phyloP scores from a whole-genome alignment of 805 yeast species.

The Metschnikowia cerradonensis region DNA sequence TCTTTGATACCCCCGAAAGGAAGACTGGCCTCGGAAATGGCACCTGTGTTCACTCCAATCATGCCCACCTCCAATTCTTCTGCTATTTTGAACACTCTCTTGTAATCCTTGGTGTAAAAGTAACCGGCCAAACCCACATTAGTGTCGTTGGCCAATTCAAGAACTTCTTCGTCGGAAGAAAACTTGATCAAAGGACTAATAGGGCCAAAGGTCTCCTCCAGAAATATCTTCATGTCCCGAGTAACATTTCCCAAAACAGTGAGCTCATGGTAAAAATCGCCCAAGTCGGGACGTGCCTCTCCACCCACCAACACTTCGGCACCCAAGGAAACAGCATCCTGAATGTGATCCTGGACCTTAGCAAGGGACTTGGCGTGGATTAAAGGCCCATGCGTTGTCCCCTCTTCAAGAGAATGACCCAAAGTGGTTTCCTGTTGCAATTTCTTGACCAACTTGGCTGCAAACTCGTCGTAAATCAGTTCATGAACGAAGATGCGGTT shows the following conservation, averaged over 20 bases:
- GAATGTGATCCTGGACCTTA: conserved; percentile 58
- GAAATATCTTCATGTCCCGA: conserved; percentile 49
- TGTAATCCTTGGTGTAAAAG: conserved; percentile 55
- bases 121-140: conserved; percentile 78
- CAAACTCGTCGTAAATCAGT: conserved; percentile 15
- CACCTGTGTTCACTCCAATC: conserved; percentile 79
- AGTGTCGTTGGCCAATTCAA: conserved; percentile 58
- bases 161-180: conserved; percentile 58
- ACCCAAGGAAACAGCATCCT: conserved; percentile 63
- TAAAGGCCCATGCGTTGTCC: conserved; percentile 73
- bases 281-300: conserved; percentile 46
- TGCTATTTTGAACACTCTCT: conserved; percentile 55
- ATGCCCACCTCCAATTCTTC: conserved; percentile 73
- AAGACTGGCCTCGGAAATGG: conserved; percentile 61
- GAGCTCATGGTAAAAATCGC: conserved; percentile 62
- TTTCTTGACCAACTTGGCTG: conserved; percentile 10
- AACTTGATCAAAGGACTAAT: conserved; percentile 68
- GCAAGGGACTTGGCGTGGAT: conserved; percentile 59
- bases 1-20: conserved; percentile 78
- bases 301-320: conserved; percentile 69
- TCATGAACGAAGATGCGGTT: conserved; percentile 21
- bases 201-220: conserved; percentile 84
- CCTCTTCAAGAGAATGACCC: conserved; percentile 59
- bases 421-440: conserved; percentile 35
- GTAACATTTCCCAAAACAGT: conserved; percentile 64